Percentiles rank a stretch among this genome's conserved stretches.
Conservation (phyloP, 2,329 filamentous ascomycete genomes). For the Pseudogymnoascus sp. region DNA sequence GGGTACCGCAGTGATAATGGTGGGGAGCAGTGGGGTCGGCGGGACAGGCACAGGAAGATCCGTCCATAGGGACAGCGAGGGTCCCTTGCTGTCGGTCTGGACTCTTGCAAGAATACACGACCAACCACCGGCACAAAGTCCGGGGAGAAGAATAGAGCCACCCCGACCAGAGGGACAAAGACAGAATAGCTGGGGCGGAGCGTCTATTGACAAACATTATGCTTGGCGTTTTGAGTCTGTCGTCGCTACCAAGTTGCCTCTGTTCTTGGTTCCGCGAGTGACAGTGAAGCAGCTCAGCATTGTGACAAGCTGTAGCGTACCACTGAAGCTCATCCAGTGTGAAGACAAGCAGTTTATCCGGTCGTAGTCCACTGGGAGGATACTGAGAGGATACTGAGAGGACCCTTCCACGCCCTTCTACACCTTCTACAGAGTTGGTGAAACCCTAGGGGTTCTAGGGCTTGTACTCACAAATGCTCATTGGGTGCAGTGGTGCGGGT, state of each 20-base stretch:
- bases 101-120: constrained; percentile 2
- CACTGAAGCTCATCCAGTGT: neutral
- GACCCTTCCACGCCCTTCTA: constrained; percentile 1
- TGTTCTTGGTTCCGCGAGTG: constrained; percentile 8
- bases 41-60: neutral
- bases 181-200: constrained; percentile 1
- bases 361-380: neutral
- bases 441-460: constrained; percentile 4
- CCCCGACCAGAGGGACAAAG: neutral
- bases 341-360: neutral
- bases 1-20: neutral
- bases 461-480: neutral
- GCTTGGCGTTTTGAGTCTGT: constrained; percentile 5
- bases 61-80: neutral
- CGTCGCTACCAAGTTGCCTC: neutral
- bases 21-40: neutral
- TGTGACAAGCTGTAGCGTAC: constrained; percentile 3
- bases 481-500: constrained; percentile 6
- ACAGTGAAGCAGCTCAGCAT: neutral
- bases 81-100: neutral
- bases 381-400: neutral
- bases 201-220: neutral
- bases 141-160: neutral
- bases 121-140: neutral
- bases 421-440: neutral